Evolutionary conservation across 1,284 basidiomycete species (phyloP).

Genomic region (Cutaneotrichosporon sp.): DNA sequence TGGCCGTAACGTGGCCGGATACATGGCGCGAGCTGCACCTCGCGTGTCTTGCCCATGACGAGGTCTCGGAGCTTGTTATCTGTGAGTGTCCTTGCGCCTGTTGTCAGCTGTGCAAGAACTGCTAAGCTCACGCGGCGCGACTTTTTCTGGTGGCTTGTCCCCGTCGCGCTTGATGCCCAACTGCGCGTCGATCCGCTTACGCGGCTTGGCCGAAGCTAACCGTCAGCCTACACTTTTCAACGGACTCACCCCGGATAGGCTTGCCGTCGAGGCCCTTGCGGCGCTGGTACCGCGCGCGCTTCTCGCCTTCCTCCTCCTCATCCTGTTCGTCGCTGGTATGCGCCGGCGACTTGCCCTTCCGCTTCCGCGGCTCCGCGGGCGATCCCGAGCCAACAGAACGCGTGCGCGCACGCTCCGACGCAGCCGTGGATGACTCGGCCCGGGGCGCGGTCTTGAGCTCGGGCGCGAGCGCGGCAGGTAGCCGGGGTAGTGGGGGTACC

Average conservation of each 20-base stretch:
- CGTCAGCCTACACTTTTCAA: not conserved
- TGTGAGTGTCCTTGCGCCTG: conserved; percentile 13
- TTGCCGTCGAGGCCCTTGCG: conserved; percentile 16
- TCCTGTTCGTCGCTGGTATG: conserved; percentile 11
- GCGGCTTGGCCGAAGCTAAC: conserved; percentile 8
- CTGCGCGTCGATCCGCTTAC: conserved; percentile 16
- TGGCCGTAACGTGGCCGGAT: conserved; percentile 31
- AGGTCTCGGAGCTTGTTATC: conserved; percentile 25
- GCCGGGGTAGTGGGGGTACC: not conserved
- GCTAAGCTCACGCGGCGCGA: conserved; percentile 22
- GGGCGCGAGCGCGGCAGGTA: not conserved
- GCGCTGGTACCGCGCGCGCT: conserved; percentile 14
- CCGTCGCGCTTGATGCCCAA: conserved; percentile 14
- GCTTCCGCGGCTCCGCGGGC: not conserved
- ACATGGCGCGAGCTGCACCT: conserved; percentile 35
- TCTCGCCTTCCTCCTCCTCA: conserved; percentile 5
- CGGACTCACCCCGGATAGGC: conserved; percentile 9
- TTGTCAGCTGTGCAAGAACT: not conserved
- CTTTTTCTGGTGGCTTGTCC: conserved; percentile 25
- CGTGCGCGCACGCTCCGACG: not conserved
- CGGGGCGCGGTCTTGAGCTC: not conserved
- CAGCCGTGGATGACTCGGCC: not conserved
- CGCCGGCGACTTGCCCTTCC: not conserved
- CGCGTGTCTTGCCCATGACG: conserved; percentile 28
- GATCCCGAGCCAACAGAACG: not conserved